Evolutionary conservation across 148 eudicot species (phyloP).

Genomic region (Vaccinium corymbosum): DNA sequence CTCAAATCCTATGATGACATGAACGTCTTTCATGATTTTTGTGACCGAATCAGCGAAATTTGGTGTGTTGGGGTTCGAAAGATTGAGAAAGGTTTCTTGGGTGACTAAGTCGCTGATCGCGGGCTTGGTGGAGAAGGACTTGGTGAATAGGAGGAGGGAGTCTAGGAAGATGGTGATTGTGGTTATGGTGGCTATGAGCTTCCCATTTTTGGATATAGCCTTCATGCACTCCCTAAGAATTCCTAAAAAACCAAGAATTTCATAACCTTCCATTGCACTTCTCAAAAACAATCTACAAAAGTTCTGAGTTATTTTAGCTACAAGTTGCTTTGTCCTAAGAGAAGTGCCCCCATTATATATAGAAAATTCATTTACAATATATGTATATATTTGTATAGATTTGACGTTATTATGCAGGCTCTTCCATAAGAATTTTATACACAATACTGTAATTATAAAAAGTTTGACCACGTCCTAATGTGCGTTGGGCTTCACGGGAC

Average conservation of each 20-base stretch:
- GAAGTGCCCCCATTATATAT: too few species aligned
- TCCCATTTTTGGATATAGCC: slow-evolving; percentile 21
- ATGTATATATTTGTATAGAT: too few species aligned
- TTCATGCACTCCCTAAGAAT: slow-evolving; percentile 24
- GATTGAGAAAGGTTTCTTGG: not conserved
- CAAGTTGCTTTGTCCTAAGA: too few species aligned
- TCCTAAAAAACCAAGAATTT: slow-evolving; percentile 4
- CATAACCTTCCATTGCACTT: not conserved
- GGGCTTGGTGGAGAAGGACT: not conserved
- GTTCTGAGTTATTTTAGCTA: not conserved
- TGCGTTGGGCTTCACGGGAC: too few species aligned
- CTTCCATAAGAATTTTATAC: too few species aligned
- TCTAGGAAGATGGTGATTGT: not conserved
- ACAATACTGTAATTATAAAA: too few species aligned
- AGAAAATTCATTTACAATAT: too few species aligned
- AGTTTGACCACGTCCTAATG: too few species aligned
- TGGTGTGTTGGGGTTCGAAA: not conserved
- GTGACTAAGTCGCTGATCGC: not conserved
- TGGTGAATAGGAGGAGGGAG: not conserved
- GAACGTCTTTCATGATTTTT: not conserved
- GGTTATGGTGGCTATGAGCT: slow-evolving; percentile 18
- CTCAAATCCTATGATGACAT: not conserved
- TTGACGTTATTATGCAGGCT: not conserved
- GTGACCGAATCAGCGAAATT: not conserved
- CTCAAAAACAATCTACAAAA: not conserved